Conservation (phyloP, 2,329 filamentous ascomycete genomes). For the Colletotrichum sp. region DNA sequence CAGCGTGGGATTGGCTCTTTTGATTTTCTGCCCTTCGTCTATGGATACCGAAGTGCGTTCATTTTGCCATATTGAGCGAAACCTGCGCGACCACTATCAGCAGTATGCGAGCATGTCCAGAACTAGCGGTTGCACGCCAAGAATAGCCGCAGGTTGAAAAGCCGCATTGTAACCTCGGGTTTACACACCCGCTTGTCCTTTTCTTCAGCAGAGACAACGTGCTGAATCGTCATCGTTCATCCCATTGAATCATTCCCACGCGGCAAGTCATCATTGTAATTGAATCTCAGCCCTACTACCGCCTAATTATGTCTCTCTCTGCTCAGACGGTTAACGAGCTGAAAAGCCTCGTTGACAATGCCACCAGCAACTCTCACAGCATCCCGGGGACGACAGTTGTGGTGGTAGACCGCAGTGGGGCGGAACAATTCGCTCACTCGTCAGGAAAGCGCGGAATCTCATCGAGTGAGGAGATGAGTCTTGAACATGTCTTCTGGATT, state of each 20-base stretch:
- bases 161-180: not conserved
- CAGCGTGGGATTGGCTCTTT: not conserved
- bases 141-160: not conserved
- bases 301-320: slow-evolving; percentile 9
- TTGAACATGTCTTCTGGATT: slow-evolving; percentile 66
- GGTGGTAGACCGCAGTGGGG: slow-evolving; percentile 51
- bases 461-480: slow-evolving; percentile 55
- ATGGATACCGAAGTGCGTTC: not conserved
- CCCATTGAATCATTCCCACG: not conserved
- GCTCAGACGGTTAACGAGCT: slow-evolving; percentile 7
- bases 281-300: not conserved
- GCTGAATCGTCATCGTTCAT: not conserved
- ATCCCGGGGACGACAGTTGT: slow-evolving; percentile 52
- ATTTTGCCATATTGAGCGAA: not conserved
- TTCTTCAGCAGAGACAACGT: not conserved
- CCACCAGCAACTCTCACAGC: slow-evolving; percentile 38
- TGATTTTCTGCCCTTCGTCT: not conserved
- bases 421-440: slow-evolving; percentile 52
- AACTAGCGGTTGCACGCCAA: not conserved
- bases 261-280: not conserved
- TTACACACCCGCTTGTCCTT: not conserved
- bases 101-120: not conserved
- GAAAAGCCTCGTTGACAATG: slow-evolving; percentile 36
- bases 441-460: slow-evolving; percentile 50
- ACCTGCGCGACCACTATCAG: not conserved